Conservation (phyloP, 1,284 basidiomycete genomes). For the Caloboletus inedulis region DNA sequence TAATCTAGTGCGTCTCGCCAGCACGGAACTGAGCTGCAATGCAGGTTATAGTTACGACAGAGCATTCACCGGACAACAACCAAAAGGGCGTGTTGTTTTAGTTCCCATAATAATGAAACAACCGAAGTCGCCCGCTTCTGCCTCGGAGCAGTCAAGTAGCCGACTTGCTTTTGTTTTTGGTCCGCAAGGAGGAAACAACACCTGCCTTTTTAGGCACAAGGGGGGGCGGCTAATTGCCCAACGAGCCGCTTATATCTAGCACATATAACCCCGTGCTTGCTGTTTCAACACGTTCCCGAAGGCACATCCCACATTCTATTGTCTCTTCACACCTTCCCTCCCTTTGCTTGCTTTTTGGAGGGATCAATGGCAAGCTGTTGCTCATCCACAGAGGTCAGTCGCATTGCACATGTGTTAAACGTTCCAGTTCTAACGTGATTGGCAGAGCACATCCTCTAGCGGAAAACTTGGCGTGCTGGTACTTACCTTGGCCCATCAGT, state of each 20-base stretch:
- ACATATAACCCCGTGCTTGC: conserved; percentile 18
- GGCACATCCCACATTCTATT: conserved; percentile 3
- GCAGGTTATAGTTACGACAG: neutral
- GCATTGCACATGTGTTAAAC: neutral
- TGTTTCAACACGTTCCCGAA: conserved; percentile 3
- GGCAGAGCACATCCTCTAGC: conserved; percentile 23
- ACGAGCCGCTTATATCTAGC: conserved; percentile 5
- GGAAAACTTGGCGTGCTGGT: conserved; percentile 22
- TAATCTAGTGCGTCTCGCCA: neutral
- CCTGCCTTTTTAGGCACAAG: conserved; percentile 32
- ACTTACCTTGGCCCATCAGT: neutral
- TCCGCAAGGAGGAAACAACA: conserved; percentile 27
- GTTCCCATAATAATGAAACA: conserved; percentile 13
- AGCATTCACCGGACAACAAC: neutral
- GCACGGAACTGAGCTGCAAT: conserved; percentile 17
- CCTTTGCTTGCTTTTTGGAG: neutral
- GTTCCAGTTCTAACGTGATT: conserved; percentile 8
- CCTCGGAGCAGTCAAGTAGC: conserved; percentile 8
- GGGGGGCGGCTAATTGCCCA: conserved; percentile 8
- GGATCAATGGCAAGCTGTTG: conserved; percentile 24
- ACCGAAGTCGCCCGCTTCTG: conserved; percentile 4
- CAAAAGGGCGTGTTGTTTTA: conserved; percentile 7
- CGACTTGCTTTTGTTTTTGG: conserved; percentile 26
- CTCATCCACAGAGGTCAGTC: conserved; percentile 32
- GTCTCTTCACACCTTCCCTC: neutral